Evolutionary conservation across 371 early-diverging fungal genomes (phyloP), one percentile per base, ranked within the genome.

Genomic region (Funneliformis caledonium): DNA sequence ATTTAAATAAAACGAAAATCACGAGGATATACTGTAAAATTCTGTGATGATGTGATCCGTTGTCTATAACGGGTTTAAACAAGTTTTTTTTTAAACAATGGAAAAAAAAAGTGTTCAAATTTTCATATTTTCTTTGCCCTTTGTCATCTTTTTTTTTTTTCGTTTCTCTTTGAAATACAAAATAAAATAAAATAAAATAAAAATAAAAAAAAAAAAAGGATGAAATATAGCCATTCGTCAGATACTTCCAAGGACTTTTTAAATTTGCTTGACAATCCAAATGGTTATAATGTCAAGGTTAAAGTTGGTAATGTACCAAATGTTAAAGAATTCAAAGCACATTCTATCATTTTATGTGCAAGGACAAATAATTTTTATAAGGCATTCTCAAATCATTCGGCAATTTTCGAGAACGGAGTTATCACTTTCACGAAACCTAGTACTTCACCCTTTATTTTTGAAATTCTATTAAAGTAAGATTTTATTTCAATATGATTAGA

Each of bases 261-360:
- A 60, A 2, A 14, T 14, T 22, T 60, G 14, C 22, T 60, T 22
- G 19, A 60, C 1, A 22, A 60, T 7, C 19, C 70, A 43, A 48
- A 72, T n/a, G 50, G 47, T 14, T 72, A 12, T 72, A 50, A 73
- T 37, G 74, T 73, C 33, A 73, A 31, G 52, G 52, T 73, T 33
- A 73, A 11, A 33, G 59, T 73, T 56, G 42, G 33, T 19, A 6
- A 56, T 33, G 59, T 37, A 12, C 33, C 14, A 16, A 16, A 73
- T 37, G 9, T 59, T 52, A 73, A 73, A 37, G 59, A 50, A n/a
- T 73, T 73, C 52, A 31, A 16, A 4, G 74, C 74, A 4, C 74
- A 73, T n/a, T 73, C 74, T 9, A 37, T 59, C 5, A 73, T 73
- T 56, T 59, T 73, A 50, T 12, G 56, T 37, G 26, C 50, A 14